Conservation (phyloP, 257 asterid species). For the Capsicum baccatum region DNA sequence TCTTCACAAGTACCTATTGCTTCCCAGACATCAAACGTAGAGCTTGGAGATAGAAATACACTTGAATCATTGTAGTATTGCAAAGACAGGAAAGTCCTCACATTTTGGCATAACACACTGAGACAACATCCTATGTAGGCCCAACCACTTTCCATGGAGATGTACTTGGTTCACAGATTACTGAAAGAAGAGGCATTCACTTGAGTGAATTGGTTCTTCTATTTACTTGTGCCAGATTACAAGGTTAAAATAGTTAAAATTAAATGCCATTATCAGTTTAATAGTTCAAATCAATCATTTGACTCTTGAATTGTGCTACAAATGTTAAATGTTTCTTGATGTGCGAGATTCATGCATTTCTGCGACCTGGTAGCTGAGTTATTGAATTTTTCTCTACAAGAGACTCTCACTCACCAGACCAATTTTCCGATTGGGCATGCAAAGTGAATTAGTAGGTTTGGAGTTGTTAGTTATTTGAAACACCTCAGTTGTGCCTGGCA, state of each 20-base stretch:
- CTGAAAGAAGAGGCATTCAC: not conserved
- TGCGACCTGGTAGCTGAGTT: not conserved
- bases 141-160: conserved; percentile 20
- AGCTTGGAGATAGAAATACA: conserved; percentile 4
- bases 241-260: conserved; percentile 13
- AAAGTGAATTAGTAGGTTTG: not conserved
- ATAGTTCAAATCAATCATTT: conserved; percentile 17
- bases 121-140: not conserved
- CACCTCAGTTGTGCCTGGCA: not conserved
- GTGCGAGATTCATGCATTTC: not conserved
- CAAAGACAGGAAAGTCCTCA: not conserved
- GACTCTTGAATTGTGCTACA: conserved; percentile 12
- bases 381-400: not conserved
- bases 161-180: not conserved
- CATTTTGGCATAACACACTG: conserved; percentile 3
- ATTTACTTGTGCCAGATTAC: not conserved
- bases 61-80: not conserved
- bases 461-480: conserved; percentile 13
- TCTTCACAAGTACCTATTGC: conserved; percentile 8
- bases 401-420: not conserved
- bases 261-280: conserved; percentile 12
- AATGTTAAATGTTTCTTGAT: conserved; percentile 7
- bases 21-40: not conserved
- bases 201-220: conserved; percentile 2
- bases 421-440: conserved; percentile 6